Evolutionary conservation across 306 rosid genomes (phyloP), one percentile per base, ranked within the genome.

Genomic region (Vicia sativa): DNA sequence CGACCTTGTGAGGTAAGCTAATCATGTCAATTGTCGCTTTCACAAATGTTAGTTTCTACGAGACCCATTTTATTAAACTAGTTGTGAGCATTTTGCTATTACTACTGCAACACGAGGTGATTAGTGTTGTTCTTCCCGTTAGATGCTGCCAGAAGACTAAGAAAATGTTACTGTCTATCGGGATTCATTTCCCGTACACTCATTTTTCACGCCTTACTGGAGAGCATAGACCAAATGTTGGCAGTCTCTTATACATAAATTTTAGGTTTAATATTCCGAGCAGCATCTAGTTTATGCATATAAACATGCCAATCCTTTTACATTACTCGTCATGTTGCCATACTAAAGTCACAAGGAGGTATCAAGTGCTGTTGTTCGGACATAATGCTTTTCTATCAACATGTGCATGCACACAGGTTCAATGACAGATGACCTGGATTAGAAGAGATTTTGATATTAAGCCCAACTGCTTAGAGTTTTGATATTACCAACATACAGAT

Each of bases 1-100:
- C 31, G 69, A 56, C n/a, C n/a, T n/a, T n/a, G n/a, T n/a, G n/a
- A 90, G 95, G 99, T 93, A 81, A 63, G 77, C 81, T 43, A 56
- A 43, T 56, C 16, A 63, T 67, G 50, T 46, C 16, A 72, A 14
- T 48, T 23, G 62, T 28, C 66, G 14, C 68, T 48, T 28, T 28
- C 18, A 16, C 66, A 35, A 67, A 55, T 53, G 55, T 66, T 46
- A 53, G 11, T 62, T 26, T 38, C 59, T 56, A 49, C 31, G 69
- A 56, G 43, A 18, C 49, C 62, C 5, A 43, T 25, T 37, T 34
- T 59, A 1, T 67, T 39, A 19, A 70, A 76, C 63, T 76, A 42
- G 37, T 43, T 38, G 46, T 45, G 34, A 67, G 67, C 14, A 25
- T 11, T 53, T 56, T 23, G 11, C 60, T 23, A 16, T 16, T 41